phyloP scores from a whole-genome alignment of 108 stramenopile genomes.

The Parietichytrium sp. region DNA sequence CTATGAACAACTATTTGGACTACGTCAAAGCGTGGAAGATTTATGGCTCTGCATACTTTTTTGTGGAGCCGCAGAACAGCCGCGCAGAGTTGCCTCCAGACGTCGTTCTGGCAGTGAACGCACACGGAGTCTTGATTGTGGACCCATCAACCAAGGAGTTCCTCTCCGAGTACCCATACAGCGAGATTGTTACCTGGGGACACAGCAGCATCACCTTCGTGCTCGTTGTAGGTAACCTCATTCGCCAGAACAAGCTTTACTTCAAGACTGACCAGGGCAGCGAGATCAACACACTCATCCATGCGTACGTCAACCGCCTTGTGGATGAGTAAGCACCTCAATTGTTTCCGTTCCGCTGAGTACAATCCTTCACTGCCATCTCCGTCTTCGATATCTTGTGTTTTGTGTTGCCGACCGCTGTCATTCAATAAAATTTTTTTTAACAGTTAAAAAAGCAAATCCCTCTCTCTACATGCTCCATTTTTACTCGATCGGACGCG shows the following conservation, averaged over 20 bases:
- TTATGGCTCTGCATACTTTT: conserved; percentile 54
- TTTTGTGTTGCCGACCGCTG: no score
- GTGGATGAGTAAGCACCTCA: conserved; percentile 11
- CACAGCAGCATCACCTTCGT: conserved; percentile 51
- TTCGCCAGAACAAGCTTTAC: conserved; percentile 45
- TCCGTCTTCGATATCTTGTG: no score
- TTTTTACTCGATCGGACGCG: no score
- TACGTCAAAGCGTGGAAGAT: conserved; percentile 48
- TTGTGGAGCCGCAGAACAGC: conserved; percentile 44
- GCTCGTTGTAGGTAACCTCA: conserved; percentile 44
- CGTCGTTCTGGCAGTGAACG: conserved; percentile 51
- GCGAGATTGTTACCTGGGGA: conserved; percentile 55
- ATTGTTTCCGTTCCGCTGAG: no score
- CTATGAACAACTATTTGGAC: conserved; percentile 37
- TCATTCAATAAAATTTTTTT: no score
- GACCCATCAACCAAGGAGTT: conserved; percentile 49
- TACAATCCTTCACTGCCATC: no score
- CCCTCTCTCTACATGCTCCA: no score
- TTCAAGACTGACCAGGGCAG: conserved; percentile 50
- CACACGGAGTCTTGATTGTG: conserved; percentile 50
- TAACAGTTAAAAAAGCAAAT: no score
- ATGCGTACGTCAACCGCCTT: conserved; percentile 50
- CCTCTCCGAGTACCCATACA: conserved; percentile 46
- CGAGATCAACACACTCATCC: conserved; percentile 56
- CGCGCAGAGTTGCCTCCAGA: conserved; percentile 45